A percentile compares a stretch with the other conserved stretches of the same genome.
Evolutionary conservation across 2,329 filamentous ascomycete genomes (phyloP).

Genomic region (Myriosclerotinia duriaeana): DNA sequence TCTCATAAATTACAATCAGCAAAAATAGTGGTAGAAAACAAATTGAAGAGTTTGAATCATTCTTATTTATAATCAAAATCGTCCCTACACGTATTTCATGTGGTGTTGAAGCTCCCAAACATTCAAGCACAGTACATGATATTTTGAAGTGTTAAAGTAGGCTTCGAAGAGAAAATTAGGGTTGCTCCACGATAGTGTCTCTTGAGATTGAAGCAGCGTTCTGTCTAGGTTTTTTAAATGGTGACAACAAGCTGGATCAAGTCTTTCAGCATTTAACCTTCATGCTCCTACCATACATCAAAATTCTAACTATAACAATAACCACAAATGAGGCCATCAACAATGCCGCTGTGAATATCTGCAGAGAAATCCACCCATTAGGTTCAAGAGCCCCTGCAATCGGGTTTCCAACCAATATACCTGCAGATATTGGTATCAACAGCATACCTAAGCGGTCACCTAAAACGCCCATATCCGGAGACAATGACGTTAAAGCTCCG

Average conservation of each 20-base stretch:
- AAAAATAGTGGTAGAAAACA: no score
- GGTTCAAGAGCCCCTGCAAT: slow-evolving; percentile 41
- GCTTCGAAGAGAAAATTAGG: no score
- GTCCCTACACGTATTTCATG: no score
- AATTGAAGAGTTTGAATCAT: no score
- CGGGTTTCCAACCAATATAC: slow-evolving; percentile 41
- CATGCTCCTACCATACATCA: slow-evolving; percentile 14
- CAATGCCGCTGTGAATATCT: neutral
- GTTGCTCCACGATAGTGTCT: neutral
- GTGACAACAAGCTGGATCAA: neutral
- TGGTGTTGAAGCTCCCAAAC: no score
- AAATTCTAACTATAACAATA: neutral
- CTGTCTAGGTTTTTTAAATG: neutral
- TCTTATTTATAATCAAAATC: no score
- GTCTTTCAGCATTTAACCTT: slow-evolving; percentile 1
- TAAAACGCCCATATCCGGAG: slow-evolving; percentile 47
- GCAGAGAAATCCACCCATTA: slow-evolving; percentile 2
- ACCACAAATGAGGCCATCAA: neutral
- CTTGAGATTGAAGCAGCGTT: neutral
- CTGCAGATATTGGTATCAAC: slow-evolving; percentile 49
- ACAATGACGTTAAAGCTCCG: slow-evolving; percentile 56
- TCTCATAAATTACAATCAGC: no score
- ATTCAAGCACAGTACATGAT: no score
- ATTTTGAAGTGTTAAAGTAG: no score
- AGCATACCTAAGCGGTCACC: slow-evolving; percentile 54